phyloP scores from a whole-genome alignment of 2,329 filamentous ascomycete species.

The Botrytis sinoallii region DNA sequence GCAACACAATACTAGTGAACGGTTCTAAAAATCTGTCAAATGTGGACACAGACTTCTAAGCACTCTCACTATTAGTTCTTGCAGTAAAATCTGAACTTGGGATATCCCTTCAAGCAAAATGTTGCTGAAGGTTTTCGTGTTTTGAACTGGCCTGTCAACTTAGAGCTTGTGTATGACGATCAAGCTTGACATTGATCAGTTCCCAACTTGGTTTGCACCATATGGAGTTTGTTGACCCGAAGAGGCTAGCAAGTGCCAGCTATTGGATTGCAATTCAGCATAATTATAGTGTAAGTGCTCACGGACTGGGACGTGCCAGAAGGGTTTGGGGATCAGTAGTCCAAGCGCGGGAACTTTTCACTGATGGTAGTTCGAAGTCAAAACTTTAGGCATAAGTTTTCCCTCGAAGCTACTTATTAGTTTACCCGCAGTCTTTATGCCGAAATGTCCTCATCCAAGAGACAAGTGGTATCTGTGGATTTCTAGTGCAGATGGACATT shows the following conservation, averaged over 20 bases:
- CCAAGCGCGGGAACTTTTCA: neutral
- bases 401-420: neutral
- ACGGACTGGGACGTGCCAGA: neutral
- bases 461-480: neutral
- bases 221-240: neutral
- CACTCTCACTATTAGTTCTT: neutral
- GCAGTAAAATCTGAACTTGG: neutral
- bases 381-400: neutral
- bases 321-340: slow-evolving; percentile 6
- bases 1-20: neutral
- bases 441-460: neutral
- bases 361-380: neutral
- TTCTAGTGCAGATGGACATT: neutral
- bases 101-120: neutral
- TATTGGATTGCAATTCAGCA: neutral
- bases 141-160: neutral
- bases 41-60: slow-evolving; percentile 3
- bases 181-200: neutral
- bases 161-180: neutral
- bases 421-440: neutral
- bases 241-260: neutral
- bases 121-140: neutral
- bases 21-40: neutral
- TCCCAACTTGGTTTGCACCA: neutral
- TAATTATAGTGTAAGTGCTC: neutral